Evolutionary conservation across 371 early-diverging fungal species (phyloP).

Genomic region (Circinella minor): DNA sequence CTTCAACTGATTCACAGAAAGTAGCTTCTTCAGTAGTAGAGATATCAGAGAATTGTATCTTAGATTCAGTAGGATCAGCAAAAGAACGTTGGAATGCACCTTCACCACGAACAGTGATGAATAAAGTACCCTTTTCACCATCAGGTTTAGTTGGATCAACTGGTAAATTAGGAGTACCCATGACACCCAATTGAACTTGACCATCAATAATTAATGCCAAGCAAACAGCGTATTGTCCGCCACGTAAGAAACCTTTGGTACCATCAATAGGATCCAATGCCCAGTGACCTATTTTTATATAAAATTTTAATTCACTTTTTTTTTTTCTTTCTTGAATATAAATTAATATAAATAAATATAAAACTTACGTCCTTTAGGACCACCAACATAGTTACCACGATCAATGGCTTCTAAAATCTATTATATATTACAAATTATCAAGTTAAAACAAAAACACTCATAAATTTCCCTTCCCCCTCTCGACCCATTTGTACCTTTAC

Average conservation of each 20-base stretch:
- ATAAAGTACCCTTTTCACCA: conserved; percentile 75
- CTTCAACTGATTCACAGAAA: conserved; percentile 96
- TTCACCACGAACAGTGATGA: conserved; percentile 80
- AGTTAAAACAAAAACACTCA: background rate
- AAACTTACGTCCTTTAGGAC: conserved; percentile 72
- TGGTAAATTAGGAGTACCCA: conserved; percentile 96
- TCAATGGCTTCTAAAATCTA: conserved; percentile 88
- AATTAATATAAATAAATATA: background rate
- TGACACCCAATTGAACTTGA: conserved; percentile 86
- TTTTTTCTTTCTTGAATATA: background rate
- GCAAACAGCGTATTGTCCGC: conserved; percentile 97
- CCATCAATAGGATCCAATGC: conserved; percentile 97
- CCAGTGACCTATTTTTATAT: conserved; percentile 68
- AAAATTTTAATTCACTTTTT: background rate
- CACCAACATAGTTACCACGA: conserved; percentile 86
- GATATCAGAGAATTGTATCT: conserved; percentile 67
- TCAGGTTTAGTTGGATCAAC: conserved; percentile 62
- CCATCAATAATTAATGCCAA: conserved; percentile 92
- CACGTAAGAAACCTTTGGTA: conserved; percentile 94
- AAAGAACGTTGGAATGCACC: conserved; percentile 91
- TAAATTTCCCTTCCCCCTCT: too few relatives aligned
- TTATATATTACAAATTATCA: background rate
- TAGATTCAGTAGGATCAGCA: conserved; percentile 56
- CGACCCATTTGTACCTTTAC: too few relatives aligned
- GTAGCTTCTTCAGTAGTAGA: conserved; percentile 62